These are phyloP conservation scores for Cydonia oblonga DNA, from an alignment of 331 rosid genomes.

Conservation along the genomic window DNA sequence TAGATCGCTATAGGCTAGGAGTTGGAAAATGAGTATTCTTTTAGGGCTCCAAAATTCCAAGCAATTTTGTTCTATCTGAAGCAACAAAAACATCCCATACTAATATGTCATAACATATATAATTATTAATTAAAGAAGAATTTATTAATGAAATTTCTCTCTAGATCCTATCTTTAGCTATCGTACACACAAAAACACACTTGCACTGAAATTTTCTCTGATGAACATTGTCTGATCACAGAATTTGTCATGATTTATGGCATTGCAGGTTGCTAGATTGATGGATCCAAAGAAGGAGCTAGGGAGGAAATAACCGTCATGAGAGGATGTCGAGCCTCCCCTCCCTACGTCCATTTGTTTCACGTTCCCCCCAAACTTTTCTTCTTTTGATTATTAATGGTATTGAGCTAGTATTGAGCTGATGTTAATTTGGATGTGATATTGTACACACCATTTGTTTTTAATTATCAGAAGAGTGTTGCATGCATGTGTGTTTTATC, in stretches of 20 bases:
- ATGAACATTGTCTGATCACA: background rate
- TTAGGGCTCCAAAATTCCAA: background rate
- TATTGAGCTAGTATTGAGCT: background rate
- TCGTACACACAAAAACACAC: background rate
- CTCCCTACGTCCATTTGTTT: background rate
- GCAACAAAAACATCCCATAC: background rate
- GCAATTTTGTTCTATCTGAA: background rate
- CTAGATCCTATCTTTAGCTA: background rate
- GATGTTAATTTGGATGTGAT: background rate
- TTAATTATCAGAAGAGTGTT: background rate
- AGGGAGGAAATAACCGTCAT: background rate
- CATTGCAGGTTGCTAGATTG: background rate
- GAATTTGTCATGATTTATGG: background rate
- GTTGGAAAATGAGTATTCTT: background rate
- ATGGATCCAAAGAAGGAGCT: background rate
- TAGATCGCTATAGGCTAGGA: background rate
- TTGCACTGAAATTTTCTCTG: background rate
- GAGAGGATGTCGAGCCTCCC: constrained; percentile 1
- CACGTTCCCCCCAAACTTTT: background rate
- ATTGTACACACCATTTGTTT: background rate
- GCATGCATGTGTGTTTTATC: background rate
- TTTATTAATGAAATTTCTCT: background rate
- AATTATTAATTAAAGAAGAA: no score
- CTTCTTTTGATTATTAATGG: background rate
- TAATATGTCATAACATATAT: no score